Conservation (phyloP, 129 eudicot species). For the Heracleum sosnowskyi region DNA sequence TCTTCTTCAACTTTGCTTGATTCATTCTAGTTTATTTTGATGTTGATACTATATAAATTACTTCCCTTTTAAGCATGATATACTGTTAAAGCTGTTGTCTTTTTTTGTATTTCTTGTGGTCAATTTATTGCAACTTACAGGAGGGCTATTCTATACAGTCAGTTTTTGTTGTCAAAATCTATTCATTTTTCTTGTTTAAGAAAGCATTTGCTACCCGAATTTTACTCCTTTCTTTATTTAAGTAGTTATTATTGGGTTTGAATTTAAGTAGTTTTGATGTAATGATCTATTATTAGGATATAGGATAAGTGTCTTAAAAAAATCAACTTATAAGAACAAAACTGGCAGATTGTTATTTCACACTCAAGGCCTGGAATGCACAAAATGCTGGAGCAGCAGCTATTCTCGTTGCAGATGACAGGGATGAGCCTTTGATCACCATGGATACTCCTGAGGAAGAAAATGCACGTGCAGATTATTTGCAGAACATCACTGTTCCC, state of each 20-base stretch:
- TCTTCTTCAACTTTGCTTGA: background rate
- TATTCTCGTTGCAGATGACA: conserved; percentile 65
- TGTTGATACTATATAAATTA: background rate
- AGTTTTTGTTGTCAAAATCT: background rate
- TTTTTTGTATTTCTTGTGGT: background rate
- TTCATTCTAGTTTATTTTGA: background rate
- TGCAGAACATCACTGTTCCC: conserved; percentile 66
- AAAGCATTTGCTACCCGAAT: background rate
- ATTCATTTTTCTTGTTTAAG: background rate
- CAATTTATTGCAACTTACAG: background rate
- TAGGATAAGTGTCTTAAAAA: background rate
- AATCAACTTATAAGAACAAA: background rate
- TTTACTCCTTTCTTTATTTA: background rate
- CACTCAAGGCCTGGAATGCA: conserved; percentile 84
- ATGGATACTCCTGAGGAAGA: conserved; percentile 78
- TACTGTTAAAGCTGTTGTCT: background rate
- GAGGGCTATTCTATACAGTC: too few relatives aligned
- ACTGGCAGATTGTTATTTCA: conserved; percentile 60
- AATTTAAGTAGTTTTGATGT: background rate
- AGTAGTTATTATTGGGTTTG: background rate
- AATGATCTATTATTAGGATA: background rate
- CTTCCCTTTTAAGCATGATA: background rate
- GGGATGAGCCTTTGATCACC: conserved; percentile 56
- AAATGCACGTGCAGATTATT: conserved; percentile 28
- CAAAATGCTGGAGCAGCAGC: conserved; percentile 83